phyloP scores from a whole-genome alignment of 2,329 filamentous ascomycete genomes.

The Stachybotrys elegans region DNA sequence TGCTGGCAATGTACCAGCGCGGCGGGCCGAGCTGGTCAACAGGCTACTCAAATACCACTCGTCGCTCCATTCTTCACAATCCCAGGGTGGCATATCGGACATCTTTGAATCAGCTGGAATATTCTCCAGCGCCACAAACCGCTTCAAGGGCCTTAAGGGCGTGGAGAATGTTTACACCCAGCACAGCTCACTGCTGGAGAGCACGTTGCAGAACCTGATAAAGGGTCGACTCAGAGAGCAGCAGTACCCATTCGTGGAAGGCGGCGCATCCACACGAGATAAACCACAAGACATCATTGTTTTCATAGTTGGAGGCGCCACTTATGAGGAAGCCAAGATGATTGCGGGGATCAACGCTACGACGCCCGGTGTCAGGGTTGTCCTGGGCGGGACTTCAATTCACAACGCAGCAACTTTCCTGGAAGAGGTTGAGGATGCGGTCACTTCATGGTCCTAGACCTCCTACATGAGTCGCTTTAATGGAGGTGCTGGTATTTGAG shows the following conservation, averaged over 20 bases:
- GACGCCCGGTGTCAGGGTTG: slow-evolving; percentile 80
- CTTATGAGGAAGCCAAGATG: slow-evolving; percentile 96
- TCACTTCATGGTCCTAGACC: slow-evolving; percentile 77
- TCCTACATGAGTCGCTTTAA: too few relatives aligned
- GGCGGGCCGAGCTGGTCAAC: slow-evolving; percentile 72
- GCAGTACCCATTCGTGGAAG: slow-evolving; percentile 91
- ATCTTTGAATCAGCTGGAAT: slow-evolving; percentile 90
- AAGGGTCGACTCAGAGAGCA: slow-evolving; percentile 83
- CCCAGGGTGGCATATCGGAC: slow-evolving; percentile 77
- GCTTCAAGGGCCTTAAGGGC: slow-evolving; percentile 91
- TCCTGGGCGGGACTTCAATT: slow-evolving; percentile 81
- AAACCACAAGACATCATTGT: slow-evolving; percentile 96
- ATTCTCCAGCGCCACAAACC: slow-evolving; percentile 79
- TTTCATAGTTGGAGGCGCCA: slow-evolving; percentile 89
- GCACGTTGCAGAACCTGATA: slow-evolving; percentile 85
- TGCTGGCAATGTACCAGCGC: slow-evolving; percentile 72
- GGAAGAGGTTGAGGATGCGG: slow-evolving; percentile 86
- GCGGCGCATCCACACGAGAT: slow-evolving; percentile 78
- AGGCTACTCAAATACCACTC: slow-evolving; percentile 82
- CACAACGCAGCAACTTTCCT: slow-evolving; percentile 86
- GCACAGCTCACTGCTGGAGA: slow-evolving; percentile 83
- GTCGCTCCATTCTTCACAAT: slow-evolving; percentile 74
- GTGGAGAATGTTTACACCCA: slow-evolving; percentile 99
- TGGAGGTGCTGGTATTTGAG: too few relatives aligned
- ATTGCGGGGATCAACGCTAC: slow-evolving; percentile 92